Evolutionary conservation across 1,139 yeast species (phyloP).

Genomic region (Pichia sp.): DNA sequence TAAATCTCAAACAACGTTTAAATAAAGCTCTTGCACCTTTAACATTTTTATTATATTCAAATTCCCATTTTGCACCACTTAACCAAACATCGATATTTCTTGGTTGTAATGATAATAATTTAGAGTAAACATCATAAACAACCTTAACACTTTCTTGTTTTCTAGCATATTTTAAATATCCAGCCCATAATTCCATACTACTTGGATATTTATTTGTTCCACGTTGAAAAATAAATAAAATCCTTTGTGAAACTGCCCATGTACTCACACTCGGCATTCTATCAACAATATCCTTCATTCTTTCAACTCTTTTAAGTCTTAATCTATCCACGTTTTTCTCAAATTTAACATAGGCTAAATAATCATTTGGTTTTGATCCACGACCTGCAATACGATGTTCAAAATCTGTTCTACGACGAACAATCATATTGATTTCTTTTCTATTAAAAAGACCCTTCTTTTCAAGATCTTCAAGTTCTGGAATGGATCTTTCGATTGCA

Average conservation of each 20-base stretch:
- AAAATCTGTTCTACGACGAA: constrained; percentile 92
- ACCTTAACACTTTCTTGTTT: constrained; percentile 68
- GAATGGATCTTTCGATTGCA: constrained; percentile 66
- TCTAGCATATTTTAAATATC: constrained; percentile 70
- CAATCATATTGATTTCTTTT: constrained; percentile 75
- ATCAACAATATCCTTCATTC: constrained; percentile 50
- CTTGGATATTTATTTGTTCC: constrained; percentile 78
- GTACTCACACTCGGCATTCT: constrained; percentile 64
- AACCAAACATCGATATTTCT: constrained; percentile 87
- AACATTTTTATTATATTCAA: constrained; percentile 82
- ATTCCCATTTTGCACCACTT: constrained; percentile 90
- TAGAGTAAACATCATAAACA: constrained; percentile 75
- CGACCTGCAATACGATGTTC: constrained; percentile 87
- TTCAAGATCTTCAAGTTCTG: constrained; percentile 86
- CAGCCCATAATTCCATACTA: constrained; percentile 71
- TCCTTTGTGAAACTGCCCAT: constrained; percentile 82
- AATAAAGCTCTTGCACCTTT: constrained; percentile 82
- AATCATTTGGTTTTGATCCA: constrained; percentile 76
- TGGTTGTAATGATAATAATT: constrained; percentile 83
- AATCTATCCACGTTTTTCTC: constrained; percentile 77
- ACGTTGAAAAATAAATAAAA: constrained; percentile 77
- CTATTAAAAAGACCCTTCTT: constrained; percentile 74
- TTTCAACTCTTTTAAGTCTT: constrained; percentile 61
- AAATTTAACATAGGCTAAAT: constrained; percentile 70
- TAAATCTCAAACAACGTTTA: constrained; percentile 81